Evolutionary conservation across 768 basidiomycete species (phyloP).

Genomic region (Pilatotrama ljubarskyi): DNA sequence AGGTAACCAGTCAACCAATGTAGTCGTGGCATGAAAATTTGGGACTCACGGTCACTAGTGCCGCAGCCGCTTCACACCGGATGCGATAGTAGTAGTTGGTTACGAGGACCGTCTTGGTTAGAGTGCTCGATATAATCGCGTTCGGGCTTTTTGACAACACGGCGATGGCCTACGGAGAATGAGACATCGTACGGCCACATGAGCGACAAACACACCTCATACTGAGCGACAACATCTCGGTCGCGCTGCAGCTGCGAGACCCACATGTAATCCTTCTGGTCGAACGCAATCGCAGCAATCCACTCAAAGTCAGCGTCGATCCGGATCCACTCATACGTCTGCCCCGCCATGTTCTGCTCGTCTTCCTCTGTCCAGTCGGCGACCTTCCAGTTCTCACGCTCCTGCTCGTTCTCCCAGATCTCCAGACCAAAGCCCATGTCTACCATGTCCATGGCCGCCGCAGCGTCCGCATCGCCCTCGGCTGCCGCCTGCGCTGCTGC

Average conservation of each 20-base stretch:
- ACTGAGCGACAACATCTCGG: slow-evolving; percentile 93
- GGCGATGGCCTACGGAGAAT: slow-evolving; percentile 70
- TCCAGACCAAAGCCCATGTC: slow-evolving; percentile 93
- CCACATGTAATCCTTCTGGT: slow-evolving; percentile 99
- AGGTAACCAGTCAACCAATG: slow-evolving; percentile 1
- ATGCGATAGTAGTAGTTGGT: slow-evolving; percentile 96
- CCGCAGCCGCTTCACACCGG: slow-evolving; percentile 89
- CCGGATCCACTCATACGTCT: slow-evolving; percentile 98
- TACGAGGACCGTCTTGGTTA: slow-evolving; percentile 92
- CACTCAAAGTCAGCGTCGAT: slow-evolving; percentile 99
- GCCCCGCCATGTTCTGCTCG: slow-evolving; percentile 88
- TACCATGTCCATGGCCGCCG: slow-evolving; percentile 90
- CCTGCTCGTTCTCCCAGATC: slow-evolving; percentile 94
- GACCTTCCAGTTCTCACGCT: slow-evolving; percentile 93
- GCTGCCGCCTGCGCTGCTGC: slow-evolving; percentile 92
- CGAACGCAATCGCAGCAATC: slow-evolving; percentile 90
- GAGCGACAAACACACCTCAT: slow-evolving; percentile 65
- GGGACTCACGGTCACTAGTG: slow-evolving; percentile 71
- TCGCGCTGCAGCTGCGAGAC: slow-evolving; percentile 94
- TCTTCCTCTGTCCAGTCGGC: slow-evolving; percentile 98
- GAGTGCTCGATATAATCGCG: slow-evolving; percentile 83
- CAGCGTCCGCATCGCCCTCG: slow-evolving; percentile 88
- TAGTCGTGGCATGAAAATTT: neutral
- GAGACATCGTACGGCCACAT: neutral
- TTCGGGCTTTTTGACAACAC: slow-evolving; percentile 82